These are phyloP conservation scores for Francoa sonchifolia DNA, from an alignment of 441 rosid genomes.

Conservation along the genomic window DNA sequence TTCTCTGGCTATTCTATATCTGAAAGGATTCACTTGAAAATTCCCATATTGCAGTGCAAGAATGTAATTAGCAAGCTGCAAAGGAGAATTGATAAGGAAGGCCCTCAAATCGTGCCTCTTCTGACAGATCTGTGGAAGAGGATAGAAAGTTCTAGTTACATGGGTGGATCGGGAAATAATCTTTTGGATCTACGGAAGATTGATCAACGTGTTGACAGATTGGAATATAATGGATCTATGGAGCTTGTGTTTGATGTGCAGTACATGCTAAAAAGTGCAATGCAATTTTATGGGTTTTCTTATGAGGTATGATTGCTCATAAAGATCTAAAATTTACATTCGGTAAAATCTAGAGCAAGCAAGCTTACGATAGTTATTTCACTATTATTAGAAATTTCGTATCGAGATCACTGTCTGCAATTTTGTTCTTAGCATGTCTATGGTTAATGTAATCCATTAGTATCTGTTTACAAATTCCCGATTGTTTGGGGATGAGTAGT, in stretches of 20 bases:
- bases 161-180: slow-evolving; percentile 53
- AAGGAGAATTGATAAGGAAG: slow-evolving; percentile 85
- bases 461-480: not conserved
- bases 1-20: not conserved
- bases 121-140: slow-evolving; percentile 83
- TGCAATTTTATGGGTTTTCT: slow-evolving; percentile 75
- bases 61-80: slow-evolving; percentile 83
- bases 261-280: slow-evolving; percentile 72
- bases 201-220: slow-evolving; percentile 72
- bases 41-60: slow-evolving; percentile 57
- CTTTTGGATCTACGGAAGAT: slow-evolving; percentile 79
- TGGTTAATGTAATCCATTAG: no score
- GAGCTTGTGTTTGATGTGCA: slow-evolving; percentile 89
- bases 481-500: not conserved
- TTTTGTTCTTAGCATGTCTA: no score
- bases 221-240: slow-evolving; percentile 72
- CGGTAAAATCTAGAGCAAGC: no score
- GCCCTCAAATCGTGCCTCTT: slow-evolving; percentile 89
- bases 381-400: not conserved
- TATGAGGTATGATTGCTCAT: slow-evolving; percentile 56
- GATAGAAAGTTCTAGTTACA: slow-evolving; percentile 51
- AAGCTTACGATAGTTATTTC: no score
- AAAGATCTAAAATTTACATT: no score
- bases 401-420: no score
- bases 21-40: slow-evolving; percentile 8